A percentile compares a stretch with the other conserved stretches of the same genome.
Conservation (phyloP, 345 rosid species). For the Punica granatum region DNA sequence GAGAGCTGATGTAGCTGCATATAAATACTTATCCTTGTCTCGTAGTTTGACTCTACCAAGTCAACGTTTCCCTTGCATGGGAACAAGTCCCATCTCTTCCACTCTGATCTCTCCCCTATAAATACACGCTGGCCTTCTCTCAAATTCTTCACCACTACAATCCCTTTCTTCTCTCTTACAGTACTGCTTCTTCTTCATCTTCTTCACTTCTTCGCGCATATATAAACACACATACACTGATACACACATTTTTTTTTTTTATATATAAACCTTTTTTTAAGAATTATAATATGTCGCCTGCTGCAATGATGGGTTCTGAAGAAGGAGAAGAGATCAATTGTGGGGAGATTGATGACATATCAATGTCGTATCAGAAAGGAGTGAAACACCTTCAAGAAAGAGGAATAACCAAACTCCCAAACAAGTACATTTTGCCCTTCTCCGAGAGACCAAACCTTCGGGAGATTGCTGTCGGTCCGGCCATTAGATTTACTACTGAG, state of each 20-base stretch:
- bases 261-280: too few relatives aligned
- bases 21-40: not conserved
- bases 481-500: not conserved
- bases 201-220: not conserved
- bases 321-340: not conserved
- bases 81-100: not conserved
- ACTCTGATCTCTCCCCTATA: not conserved
- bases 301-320: constrained; percentile 2
- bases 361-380: constrained; percentile 23
- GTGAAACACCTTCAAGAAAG: constrained; percentile 21
- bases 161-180: not conserved
- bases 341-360: constrained; percentile 1
- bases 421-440: constrained; percentile 24
- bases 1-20: not conserved
- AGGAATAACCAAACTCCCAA: constrained; percentile 24
- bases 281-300: not conserved
- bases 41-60: constrained; percentile 1
- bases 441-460: constrained; percentile 18
- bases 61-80: constrained; percentile 5
- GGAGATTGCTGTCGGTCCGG: not conserved
- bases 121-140: constrained; percentile 1
- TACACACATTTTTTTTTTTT: too few relatives aligned
- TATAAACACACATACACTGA: too few relatives aligned
- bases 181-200: not conserved
- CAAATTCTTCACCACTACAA: not conserved